Evolutionary conservation across 2,329 filamentous ascomycete genomes (phyloP).

Genomic region (Phyllosticta ampelicida): DNA sequence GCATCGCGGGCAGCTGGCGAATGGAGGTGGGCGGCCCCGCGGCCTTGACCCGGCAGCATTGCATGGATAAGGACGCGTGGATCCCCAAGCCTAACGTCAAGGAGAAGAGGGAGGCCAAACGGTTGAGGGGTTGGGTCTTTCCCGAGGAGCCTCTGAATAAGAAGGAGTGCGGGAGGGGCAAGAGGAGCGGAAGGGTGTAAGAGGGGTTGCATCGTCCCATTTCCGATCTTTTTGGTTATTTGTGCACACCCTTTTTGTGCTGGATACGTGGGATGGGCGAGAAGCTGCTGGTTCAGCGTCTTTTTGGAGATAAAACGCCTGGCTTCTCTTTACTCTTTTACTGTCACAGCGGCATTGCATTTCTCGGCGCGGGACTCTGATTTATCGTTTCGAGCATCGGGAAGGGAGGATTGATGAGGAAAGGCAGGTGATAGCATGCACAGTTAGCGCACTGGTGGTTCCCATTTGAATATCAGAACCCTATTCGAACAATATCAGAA

Average conservation of each 20-base stretch:
- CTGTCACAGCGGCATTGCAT: not conserved
- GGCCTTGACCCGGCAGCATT: slow-evolving; percentile 60
- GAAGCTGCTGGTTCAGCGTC: not conserved
- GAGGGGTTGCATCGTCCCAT: too few species aligned
- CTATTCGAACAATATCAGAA: too few species aligned
- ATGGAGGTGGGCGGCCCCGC: slow-evolving; percentile 65
- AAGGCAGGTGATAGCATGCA: not conserved
- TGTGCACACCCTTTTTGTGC: not conserved
- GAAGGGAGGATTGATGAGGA: not conserved
- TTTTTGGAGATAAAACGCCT: not conserved
- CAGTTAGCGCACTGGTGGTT: not conserved
- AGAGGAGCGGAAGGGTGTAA: not conserved
- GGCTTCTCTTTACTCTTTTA: not conserved
- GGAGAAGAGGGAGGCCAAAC: slow-evolving; percentile 68
- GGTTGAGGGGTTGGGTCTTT: slow-evolving; percentile 61
- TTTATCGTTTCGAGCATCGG: not conserved
- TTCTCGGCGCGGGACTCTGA: not conserved
- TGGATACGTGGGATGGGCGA: not conserved
- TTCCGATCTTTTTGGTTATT: not conserved
- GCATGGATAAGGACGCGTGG: slow-evolving; percentile 59
- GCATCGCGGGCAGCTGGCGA: slow-evolving; percentile 51
- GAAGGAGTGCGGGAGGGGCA: slow-evolving; percentile 57
- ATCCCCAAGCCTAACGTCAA: slow-evolving; percentile 61
- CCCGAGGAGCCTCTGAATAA: slow-evolving; percentile 63
- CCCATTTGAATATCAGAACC: too few species aligned